These are phyloP conservation scores for Candida lessepsii DNA, from an alignment of 805 yeast species.

Conservation along the genomic window DNA sequence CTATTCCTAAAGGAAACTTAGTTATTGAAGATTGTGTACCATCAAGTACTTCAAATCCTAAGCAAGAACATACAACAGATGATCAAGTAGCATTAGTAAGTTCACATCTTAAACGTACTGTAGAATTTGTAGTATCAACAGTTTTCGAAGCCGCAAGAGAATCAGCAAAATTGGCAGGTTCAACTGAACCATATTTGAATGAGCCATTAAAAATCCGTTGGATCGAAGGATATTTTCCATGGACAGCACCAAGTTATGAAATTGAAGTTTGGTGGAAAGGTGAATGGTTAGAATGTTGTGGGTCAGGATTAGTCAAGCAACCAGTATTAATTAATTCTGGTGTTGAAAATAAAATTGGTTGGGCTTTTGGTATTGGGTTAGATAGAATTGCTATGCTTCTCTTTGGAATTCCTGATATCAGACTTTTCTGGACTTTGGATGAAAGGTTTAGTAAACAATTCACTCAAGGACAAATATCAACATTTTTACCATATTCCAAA, in stretches of 20 bases:
- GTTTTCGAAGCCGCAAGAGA: constrained; percentile 73
- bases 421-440: constrained; percentile 88
- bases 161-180: constrained; percentile 61
- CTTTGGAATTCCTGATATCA: constrained; percentile 92
- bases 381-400: constrained; percentile 95
- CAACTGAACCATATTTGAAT: constrained; percentile 54
- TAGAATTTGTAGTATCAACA: constrained; percentile 78
- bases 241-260: constrained; percentile 99
- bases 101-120: constrained; percentile 77
- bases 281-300: constrained; percentile 96
- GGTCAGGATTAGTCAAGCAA: constrained; percentile 87
- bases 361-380: constrained; percentile 98
- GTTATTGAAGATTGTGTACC: constrained; percentile 70
- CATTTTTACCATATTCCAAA: constrained; percentile 85
- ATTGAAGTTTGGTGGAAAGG: constrained; percentile 99
- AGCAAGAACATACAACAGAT: constrained; percentile 72
- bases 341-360: constrained; percentile 66
- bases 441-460: constrained; percentile 77
- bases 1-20: constrained; percentile 65
- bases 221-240: constrained; percentile 95
- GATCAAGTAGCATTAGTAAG: constrained; percentile 68
- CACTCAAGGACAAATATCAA: constrained; percentile 56
- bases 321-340: constrained; percentile 76
- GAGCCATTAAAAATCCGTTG: constrained; percentile 86
- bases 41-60: constrained; percentile 58